Evolutionary conservation across 495 filamentous ascomycete species (phyloP), one percentile per base, ranked within the genome.

Genomic region (Aspergillus bridgeri): DNA sequence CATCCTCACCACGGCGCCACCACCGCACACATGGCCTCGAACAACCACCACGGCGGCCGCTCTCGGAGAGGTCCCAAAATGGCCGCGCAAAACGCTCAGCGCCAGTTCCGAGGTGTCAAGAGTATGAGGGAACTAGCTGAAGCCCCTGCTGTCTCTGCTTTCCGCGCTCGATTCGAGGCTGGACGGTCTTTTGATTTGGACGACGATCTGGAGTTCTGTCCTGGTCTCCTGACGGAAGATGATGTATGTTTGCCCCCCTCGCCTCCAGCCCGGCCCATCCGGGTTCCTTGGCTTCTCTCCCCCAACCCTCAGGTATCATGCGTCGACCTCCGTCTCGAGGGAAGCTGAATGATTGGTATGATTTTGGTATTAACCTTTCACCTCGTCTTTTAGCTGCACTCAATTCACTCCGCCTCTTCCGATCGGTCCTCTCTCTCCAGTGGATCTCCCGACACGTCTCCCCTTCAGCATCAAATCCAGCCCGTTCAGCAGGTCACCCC

Each of bases 141-240:
- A 66, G 80, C 86, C 48, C 84, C 86, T 42, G 81, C 86, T 33
- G 80, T 92, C 47, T 81, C 81, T 48, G 84, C 86, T 58, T 96
- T 91, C 75, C 88, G 92, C 57, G 82, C 84, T 43, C 83, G 89
- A 67, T 96, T 95, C 69, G 92, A 98, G 71, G 89, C 92, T 62
- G 90, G 88, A 46, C 86, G 91, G 54, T 96, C 92, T 21, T 99
- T 99, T 69, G 94, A 99, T 63, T 79, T 99, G 63, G 93, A 97
- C 64, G 94, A 98, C 69, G 94, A 98, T 71, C 79, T 97, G 75
- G 88, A 96, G 70, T 98, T 98, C 75, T 97, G 94, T 70, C 94
- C 94, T 3, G 85, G 87, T 63, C 82, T 98, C 61, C 80, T 97
- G 78, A 96, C 92, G 22, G 92, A 98, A 71, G 92, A 86, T 74